Evolutionary conservation across 768 basidiomycete species (phyloP).

Genomic region (Solioccasus polychromus): DNA sequence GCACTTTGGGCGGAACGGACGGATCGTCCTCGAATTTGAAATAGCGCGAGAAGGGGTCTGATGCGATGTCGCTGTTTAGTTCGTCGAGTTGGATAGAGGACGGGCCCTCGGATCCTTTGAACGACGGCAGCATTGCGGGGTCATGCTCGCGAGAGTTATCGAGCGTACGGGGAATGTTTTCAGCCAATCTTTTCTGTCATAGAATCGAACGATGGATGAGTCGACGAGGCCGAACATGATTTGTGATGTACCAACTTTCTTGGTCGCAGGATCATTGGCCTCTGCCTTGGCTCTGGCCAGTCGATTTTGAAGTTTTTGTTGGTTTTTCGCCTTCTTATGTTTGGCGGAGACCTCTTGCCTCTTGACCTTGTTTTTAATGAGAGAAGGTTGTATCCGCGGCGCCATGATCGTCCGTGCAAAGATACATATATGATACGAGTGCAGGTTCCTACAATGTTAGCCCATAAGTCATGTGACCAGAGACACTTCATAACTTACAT

Average conservation of each 20-base stretch:
- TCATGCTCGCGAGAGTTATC: conserved; percentile 92
- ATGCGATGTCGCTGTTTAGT: conserved; percentile 62
- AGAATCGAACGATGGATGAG: neutral
- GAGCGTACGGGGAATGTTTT: conserved; percentile 87
- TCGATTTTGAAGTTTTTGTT: conserved; percentile 77
- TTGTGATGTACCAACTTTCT: conserved; percentile 65
- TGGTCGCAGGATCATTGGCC: conserved; percentile 67
- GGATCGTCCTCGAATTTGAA: conserved; percentile 69
- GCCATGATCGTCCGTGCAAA: conserved; percentile 40
- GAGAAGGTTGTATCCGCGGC: conserved; percentile 58
- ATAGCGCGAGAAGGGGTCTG: conserved; percentile 76
- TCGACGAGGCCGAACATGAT: neutral
- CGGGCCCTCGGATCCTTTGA: conserved; percentile 24
- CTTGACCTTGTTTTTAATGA: conserved; percentile 87
- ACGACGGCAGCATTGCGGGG: conserved; percentile 40
- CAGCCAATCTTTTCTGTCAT: conserved; percentile 74
- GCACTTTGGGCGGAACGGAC: conserved; percentile 74
- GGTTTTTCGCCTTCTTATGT: conserved; percentile 71
- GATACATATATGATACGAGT: conserved; percentile 1
- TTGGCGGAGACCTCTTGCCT: conserved; percentile 75
- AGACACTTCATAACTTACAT: neutral
- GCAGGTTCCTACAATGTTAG: too few relatives aligned
- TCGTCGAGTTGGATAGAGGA: conserved; percentile 51
- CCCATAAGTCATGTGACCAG: conserved; percentile 16
- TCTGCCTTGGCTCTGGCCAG: conserved; percentile 78